Base-by-base conservation (phyloP, 2,329 filamentous ascomycete species). In the Diaporthe vexans region DNA sequence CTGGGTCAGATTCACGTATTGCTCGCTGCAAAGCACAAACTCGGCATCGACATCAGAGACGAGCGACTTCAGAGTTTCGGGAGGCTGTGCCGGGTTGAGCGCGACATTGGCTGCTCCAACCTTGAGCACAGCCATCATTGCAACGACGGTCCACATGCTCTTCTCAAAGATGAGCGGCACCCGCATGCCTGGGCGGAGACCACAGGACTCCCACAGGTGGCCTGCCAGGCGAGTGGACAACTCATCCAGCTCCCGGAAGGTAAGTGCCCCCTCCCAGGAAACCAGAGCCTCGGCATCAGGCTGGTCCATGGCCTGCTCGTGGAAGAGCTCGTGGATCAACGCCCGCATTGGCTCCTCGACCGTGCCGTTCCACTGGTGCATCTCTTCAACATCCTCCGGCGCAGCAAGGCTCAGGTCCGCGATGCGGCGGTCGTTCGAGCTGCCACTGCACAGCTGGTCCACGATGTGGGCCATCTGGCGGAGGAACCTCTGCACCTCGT, bases 111-210 rank as follows among this genome's bases (percentile, higher is more conserved):
- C 67, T 1, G 46, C 67, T 2, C 67, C 67, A 15, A 56, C 67
- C 51, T 70, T 70, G 33, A 70, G 51, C 35, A 70, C 48, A 8
- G 48, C 67, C 48, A 70, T 54, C 73, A 77, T 76, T 29, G 76
- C 67, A 21, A 77, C 75, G 2, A 74, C 54, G 9, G 63, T 48
- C 74, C 74, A 77, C 26, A 71, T 21, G 35, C 74, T 76, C 35
- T 75, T 77, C 57, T 77, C 76, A 26, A 43, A 76, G 24, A 73
- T 61, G 6, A 67, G 21, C 54, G 68, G 69, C 70, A 75, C 33
- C 29, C 19, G 21, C 65, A 52, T 72, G 40, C 63, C 65, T 43
- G 52, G 4, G 29, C 63, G 33, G 40, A 33, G 67, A 40, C 73
- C 24, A 63, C 29, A 68, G 5, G 43, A 48, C 10, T 54, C 46